Evolutionary conservation across 441 rosid species (phyloP).

Genomic region (Sinapis alba): DNA sequence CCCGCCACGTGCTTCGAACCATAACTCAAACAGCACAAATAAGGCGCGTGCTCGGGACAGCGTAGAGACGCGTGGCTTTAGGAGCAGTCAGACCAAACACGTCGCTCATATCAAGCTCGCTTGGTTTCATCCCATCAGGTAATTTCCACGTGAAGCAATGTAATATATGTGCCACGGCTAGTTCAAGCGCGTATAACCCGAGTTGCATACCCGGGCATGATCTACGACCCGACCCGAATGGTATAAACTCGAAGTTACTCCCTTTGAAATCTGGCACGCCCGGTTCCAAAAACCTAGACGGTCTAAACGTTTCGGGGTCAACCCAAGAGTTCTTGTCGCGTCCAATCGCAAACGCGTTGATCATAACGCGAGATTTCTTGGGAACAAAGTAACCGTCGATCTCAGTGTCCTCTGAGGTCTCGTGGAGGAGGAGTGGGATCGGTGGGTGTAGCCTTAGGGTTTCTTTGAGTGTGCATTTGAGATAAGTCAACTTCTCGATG

Average conservation of each 20-base stretch:
- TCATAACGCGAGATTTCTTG: conserved; percentile 74
- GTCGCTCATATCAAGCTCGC: conserved; percentile 82
- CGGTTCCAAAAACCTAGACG: conserved; percentile 68
- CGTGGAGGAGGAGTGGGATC: conserved; percentile 93
- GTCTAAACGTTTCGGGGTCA: conserved; percentile 73
- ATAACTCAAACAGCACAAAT: conserved; percentile 41
- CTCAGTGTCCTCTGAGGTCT: conserved; percentile 71
- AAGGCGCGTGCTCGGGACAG: conserved; percentile 65
- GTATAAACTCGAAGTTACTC: conserved; percentile 81
- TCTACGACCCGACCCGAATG: conserved; percentile 97
- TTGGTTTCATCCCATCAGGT: conserved; percentile 93
- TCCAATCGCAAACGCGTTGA: conserved; percentile 86
- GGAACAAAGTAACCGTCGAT: conserved; percentile 77
- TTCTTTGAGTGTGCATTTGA: conserved; percentile 75
- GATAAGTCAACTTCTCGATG: conserved; percentile 67
- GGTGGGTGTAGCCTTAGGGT: conserved; percentile 95
- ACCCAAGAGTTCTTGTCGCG: conserved; percentile 76
- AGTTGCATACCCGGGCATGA: conserved; percentile 99
- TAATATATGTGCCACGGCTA: conserved; percentile 76
- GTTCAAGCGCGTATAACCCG: conserved; percentile 78
- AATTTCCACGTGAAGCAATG: conserved; percentile 92
- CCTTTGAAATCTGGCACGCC: conserved; percentile 85
- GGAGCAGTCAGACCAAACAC: conserved; percentile 95
- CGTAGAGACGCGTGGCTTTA: conserved; percentile 72
- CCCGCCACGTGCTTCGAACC: conserved; percentile 12